Evolutionary conservation across 257 asterid genomes (phyloP), one percentile per base, ranked within the genome.

Genomic region (Petunia secreta): DNA sequence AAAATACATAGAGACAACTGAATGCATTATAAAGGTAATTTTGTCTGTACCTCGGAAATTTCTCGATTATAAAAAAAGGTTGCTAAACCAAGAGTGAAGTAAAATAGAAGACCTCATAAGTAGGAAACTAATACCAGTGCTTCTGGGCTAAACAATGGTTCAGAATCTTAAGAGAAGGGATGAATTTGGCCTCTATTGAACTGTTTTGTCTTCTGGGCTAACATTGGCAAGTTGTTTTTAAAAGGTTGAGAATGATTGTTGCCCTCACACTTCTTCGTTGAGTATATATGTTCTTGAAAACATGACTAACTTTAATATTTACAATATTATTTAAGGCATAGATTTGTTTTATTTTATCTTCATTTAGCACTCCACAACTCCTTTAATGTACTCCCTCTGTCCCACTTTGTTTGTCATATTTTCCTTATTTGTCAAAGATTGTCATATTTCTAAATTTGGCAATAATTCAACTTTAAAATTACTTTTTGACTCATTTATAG

Each of bases 161-260:
- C 25, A 55, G 62, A 13, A 14, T 50, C n/a, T n/a, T n/a, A n/a
- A n/a, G n/a, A n/a, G n/a, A n/a, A n/a, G 55, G 55, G 55, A 9
- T 50, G 55, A 50, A 14, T 9, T 14, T 50, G 55, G 55, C 14
- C 7, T 13, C 4, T 3, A 13, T 4, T 25, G 3, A 34, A 52
- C 80, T 38, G 65, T 58, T 52, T 5, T 15, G 37, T 37, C 36
- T 80, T 69, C 38, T 73, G 55, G 16, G 62, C 71, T 65, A 67
- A 60, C 3, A 68, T 60, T 75, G 37, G 77, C 39, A 48, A 73
- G 8, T n/a, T 74, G 39, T 74, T 43, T 62, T 43, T 62, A 52
- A 13, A 63, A 52, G 54, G 73, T 52, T 75, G 41, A 76, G 50
- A 40, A 25, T 80, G 82, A 78, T 50, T 8, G 58, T 66, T 66